Conservation (phyloP, 2,329 filamentous ascomycete species). For the Didymella pinodella region DNA sequence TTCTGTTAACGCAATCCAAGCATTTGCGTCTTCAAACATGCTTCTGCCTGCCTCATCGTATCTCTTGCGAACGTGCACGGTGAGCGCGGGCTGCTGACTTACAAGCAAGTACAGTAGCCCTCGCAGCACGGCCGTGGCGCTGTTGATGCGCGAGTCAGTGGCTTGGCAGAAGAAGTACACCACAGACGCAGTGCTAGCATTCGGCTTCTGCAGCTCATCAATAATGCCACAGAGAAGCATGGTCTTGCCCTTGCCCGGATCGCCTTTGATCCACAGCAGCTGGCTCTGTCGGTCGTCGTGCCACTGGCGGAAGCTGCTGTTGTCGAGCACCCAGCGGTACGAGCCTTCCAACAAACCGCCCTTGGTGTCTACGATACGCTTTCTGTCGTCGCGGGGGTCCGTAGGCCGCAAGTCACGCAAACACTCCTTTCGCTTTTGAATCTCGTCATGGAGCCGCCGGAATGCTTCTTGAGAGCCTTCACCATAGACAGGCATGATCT, state of each 20-base stretch:
- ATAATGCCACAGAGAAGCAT: slow-evolving; percentile 47
- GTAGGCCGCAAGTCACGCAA: no score
- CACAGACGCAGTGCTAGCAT: slow-evolving; percentile 20
- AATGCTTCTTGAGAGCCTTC: no score
- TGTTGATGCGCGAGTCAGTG: neutral
- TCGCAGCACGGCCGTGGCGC: slow-evolving; percentile 48
- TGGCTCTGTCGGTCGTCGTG: no score
- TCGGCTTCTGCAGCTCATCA: slow-evolving; percentile 36
- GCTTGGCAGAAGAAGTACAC: slow-evolving; percentile 45
- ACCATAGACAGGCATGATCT: no score
- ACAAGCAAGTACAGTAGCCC: slow-evolving; percentile 56
- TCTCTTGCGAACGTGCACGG: neutral
- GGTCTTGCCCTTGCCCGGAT: slow-evolving; percentile 28
- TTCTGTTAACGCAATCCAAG: slow-evolving; percentile 23
- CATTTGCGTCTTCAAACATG: slow-evolving; percentile 24
- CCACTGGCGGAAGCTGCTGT: no score
- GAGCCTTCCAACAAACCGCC: no score
- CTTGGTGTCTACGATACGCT: no score
- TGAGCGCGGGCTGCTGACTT: slow-evolving; percentile 27
- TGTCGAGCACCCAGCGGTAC: no score
- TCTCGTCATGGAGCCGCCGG: no score
- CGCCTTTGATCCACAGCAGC: no score
- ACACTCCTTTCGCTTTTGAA: no score
- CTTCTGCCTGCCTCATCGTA: slow-evolving; percentile 8
- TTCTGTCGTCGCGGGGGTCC: no score